A percentile compares a stretch with the other conserved stretches of the same genome.
Evolutionary conservation across 2,329 filamentous ascomycete species (phyloP).

Genomic region (Penicillium corylophilum): DNA sequence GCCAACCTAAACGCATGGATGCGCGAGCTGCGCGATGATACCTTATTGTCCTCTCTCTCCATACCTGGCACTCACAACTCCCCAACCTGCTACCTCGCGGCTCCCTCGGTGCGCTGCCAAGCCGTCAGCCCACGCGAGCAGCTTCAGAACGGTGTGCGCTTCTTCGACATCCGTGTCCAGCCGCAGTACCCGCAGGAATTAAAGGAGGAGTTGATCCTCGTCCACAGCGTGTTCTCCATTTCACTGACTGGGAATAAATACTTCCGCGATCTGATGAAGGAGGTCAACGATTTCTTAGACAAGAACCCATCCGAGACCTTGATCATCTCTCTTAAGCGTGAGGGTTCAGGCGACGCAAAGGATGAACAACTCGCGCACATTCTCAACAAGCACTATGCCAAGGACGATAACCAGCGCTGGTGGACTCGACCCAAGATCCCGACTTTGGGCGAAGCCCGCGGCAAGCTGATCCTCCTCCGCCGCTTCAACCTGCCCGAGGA

Average conservation of each 20-base stretch:
- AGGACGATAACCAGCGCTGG: constrained; percentile 60
- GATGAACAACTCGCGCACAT: constrained; percentile 77
- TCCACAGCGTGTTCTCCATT: constrained; percentile 88
- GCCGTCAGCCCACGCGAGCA: constrained; percentile 74
- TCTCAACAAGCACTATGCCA: constrained; percentile 69
- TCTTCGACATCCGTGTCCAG: constrained; percentile 86
- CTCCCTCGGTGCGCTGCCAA: constrained; percentile 93
- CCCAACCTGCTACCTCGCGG: constrained; percentile 76
- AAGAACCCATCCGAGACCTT: constrained; percentile 77
- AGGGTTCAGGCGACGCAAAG: constrained; percentile 76
- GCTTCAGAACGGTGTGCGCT: constrained; percentile 85
- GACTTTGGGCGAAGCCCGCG: constrained; percentile 72
- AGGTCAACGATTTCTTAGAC: constrained; percentile 72
- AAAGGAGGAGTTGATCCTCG: constrained; percentile 71
- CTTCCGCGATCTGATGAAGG: constrained; percentile 69
- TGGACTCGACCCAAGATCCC: constrained; percentile 76
- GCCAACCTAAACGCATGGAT: constrained; percentile 76
- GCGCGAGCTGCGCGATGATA: constrained; percentile 68
- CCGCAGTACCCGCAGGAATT: constrained; percentile 58
- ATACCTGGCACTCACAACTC: constrained; percentile 97
- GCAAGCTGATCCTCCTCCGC: constrained; percentile 79
- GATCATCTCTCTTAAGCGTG: constrained; percentile 84
- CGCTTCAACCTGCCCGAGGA: constrained; percentile 67
- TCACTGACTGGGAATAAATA: constrained; percentile 78
- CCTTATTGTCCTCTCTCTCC: constrained; percentile 74